phyloP scores from a whole-genome alignment of 495 filamentous ascomycete species.

The Eremomyces bilateralis region DNA sequence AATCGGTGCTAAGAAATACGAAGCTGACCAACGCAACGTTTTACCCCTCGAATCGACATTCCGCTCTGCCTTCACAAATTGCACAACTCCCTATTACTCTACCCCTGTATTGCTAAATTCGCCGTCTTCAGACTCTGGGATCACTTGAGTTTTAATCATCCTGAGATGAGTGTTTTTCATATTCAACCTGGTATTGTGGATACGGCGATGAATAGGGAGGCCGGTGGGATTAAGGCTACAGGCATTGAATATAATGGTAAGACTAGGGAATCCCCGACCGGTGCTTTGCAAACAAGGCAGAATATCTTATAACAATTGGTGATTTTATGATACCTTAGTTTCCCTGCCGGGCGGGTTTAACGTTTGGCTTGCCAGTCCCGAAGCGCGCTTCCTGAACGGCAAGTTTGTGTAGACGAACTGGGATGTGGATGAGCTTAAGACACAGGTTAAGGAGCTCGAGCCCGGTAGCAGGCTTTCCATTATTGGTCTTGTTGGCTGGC shows the following conservation, averaged over 20 bases:
- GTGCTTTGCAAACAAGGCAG: background rate
- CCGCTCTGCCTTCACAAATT: slow-evolving; percentile 1
- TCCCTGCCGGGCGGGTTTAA: slow-evolving; percentile 24
- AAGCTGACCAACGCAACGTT: no score
- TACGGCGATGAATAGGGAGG: slow-evolving; percentile 22
- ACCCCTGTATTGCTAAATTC: slow-evolving; percentile 19
- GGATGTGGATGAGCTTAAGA: slow-evolving; percentile 31
- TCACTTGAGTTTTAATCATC: slow-evolving; percentile 16
- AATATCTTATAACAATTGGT: no score
- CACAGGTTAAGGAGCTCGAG: slow-evolving; percentile 20
- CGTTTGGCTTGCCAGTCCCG: slow-evolving; percentile 27
- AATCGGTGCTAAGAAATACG: no score
- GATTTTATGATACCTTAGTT: slow-evolving; percentile 14
- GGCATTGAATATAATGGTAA: slow-evolving; percentile 22
- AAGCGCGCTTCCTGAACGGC: slow-evolving; percentile 30
- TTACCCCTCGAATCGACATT: background rate
- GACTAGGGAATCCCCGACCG: slow-evolving; percentile 5
- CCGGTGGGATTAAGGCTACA: slow-evolving; percentile 15
- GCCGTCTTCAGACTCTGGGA: slow-evolving; percentile 23
- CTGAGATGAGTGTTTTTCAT: slow-evolving; percentile 22
- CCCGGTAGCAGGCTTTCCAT: slow-evolving; percentile 2
- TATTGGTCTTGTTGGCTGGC: slow-evolving; percentile 8
- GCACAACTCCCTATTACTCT: slow-evolving; percentile 9
- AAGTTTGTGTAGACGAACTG: slow-evolving; percentile 27
- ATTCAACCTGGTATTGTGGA: slow-evolving; percentile 27